A percentile compares a stretch with the other conserved stretches of the same genome.
phyloP scores from a whole-genome alignment of 106 monocot genomes.

The Alisma plantagoaquatica region DNA sequence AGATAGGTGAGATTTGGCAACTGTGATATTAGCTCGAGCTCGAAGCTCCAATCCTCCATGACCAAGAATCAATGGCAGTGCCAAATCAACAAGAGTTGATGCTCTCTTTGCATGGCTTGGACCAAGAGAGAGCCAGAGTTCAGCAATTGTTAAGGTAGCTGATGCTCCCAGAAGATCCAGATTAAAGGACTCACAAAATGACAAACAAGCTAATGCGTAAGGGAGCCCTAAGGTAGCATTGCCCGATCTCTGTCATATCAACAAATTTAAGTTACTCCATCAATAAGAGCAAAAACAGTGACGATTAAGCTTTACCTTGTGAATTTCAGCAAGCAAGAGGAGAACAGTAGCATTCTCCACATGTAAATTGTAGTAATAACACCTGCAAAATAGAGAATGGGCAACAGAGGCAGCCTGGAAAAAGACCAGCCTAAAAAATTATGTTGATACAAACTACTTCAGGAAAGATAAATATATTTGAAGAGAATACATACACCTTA shows the following conservation, averaged over 20 bases:
- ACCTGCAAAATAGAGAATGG: conserved; percentile 66
- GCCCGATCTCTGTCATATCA: conserved; percentile 76
- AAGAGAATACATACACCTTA: too few species aligned
- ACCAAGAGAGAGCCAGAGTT: conserved; percentile 88
- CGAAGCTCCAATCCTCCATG: conserved; percentile 92
- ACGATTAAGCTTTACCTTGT: conserved; percentile 71
- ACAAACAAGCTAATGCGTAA: conserved; percentile 81
- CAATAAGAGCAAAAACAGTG: too few species aligned
- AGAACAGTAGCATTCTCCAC: conserved; percentile 86
- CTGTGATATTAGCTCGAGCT: conserved; percentile 63
- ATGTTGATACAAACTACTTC: too few species aligned
- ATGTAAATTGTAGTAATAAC: conserved; percentile 91
- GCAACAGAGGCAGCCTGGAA: conserved; percentile 75
- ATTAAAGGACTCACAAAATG: conserved; percentile 92
- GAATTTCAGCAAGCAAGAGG: conserved; percentile 90
- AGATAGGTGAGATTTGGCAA: conserved; percentile 66
- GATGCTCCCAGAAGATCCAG: conserved; percentile 96
- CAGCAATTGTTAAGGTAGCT: conserved; percentile 63
- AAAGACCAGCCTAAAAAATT: too few species aligned
- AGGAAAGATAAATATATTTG: too few species aligned
- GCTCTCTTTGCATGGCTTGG: conserved; percentile 67
- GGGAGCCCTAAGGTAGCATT: conserved; percentile 73
- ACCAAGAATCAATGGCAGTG: conserved; percentile 83
- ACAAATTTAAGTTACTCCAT: too few species aligned
- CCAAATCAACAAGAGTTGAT: conserved; percentile 33